These are phyloP conservation scores for Nectriaceae sp. DNA, from an alignment of 2,329 filamentous ascomycete species.

Conservation along the genomic window DNA sequence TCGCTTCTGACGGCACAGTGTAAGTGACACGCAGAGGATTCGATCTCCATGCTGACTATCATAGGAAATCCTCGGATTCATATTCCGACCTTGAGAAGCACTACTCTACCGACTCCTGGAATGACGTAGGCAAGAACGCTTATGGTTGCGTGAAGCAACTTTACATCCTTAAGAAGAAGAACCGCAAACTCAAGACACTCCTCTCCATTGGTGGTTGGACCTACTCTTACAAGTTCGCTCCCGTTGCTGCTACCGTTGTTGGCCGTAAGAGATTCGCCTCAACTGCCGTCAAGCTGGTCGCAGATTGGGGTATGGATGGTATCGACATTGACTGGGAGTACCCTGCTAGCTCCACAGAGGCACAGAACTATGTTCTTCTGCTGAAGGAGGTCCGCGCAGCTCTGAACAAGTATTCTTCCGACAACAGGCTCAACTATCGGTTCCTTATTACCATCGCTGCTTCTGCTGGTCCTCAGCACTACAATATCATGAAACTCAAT, in stretches of 20 bases:
- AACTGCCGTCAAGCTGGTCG: constrained; percentile 68
- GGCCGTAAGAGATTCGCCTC: constrained; percentile 68
- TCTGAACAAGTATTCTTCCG: constrained; percentile 44
- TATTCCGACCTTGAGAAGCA: constrained; percentile 63
- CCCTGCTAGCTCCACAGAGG: constrained; percentile 42
- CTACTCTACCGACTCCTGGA: constrained; percentile 64
- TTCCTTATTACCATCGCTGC: constrained; percentile 55
- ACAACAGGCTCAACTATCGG: constrained; percentile 43
- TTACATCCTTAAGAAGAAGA: constrained; percentile 71
- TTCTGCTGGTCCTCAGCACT: constrained; percentile 50
- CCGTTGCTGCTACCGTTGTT: constrained; percentile 60
- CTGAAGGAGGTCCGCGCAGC: constrained; percentile 34
- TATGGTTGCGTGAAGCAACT: constrained; percentile 81
- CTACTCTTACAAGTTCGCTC: constrained; percentile 56
- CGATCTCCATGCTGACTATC: neutral
- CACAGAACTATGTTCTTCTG: constrained; percentile 27
- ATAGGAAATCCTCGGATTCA: constrained; percentile 30
- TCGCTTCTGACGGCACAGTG: constrained; percentile 48
- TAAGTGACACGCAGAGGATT: constrained; percentile 29
- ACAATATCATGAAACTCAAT: constrained; percentile 50
- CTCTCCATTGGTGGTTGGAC: constrained; percentile 83
- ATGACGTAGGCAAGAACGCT: constrained; percentile 61
- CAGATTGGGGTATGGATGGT: constrained; percentile 64
- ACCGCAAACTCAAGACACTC: constrained; percentile 77
- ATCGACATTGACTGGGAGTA: constrained; percentile 62